phyloP scores from a whole-genome alignment of 192 early-diverging fungal genomes.

The Phlyctochytrium bullatum region DNA sequence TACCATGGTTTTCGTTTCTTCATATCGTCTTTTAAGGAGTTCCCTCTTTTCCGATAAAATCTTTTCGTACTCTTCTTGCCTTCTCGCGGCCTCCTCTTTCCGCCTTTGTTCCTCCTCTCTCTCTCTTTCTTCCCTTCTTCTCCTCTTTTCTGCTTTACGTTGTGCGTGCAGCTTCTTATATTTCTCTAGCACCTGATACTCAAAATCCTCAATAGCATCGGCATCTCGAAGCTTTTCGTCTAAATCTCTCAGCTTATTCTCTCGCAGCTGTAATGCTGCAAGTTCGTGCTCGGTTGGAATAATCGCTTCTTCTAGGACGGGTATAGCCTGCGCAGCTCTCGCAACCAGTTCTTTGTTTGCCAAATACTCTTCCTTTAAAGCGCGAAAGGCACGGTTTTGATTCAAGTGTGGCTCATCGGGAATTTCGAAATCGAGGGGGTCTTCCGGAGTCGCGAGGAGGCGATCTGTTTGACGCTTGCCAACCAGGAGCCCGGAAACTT shows the following conservation, averaged over 20 bases:
- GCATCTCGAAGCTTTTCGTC: conserved; percentile 5
- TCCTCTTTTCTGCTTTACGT: conserved; percentile 3
- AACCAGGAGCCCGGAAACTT: conserved; percentile 2
- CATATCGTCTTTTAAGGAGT: not conserved
- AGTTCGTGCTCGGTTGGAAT: conserved; percentile 15
- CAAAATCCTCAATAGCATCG: conserved; percentile 8
- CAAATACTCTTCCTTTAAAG: conserved; percentile 8
- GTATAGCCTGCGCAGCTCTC: conserved; percentile 4
- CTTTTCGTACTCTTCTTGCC: not conserved
- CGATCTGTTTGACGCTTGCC: not conserved
- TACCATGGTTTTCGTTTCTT: not conserved
- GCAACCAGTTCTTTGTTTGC: not conserved
- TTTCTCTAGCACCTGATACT: conserved; percentile 4
- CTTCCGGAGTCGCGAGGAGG: conserved; percentile 9
- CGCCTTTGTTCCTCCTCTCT: not conserved
- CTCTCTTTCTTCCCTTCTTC: not conserved
- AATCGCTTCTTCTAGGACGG: conserved; percentile 9
- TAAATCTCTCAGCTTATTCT: not conserved
- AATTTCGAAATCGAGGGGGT: conserved; percentile 12
- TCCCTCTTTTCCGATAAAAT: not conserved
- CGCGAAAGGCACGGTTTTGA: conserved; percentile 8
- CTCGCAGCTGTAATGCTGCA: conserved; percentile 5
- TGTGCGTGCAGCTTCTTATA: conserved; percentile 9
- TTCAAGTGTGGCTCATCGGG: conserved; percentile 7
- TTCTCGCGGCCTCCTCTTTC: not conserved